Base-by-base conservation (phyloP, 306 rosid genomes). In the Mimosa bimucronata region DNA sequence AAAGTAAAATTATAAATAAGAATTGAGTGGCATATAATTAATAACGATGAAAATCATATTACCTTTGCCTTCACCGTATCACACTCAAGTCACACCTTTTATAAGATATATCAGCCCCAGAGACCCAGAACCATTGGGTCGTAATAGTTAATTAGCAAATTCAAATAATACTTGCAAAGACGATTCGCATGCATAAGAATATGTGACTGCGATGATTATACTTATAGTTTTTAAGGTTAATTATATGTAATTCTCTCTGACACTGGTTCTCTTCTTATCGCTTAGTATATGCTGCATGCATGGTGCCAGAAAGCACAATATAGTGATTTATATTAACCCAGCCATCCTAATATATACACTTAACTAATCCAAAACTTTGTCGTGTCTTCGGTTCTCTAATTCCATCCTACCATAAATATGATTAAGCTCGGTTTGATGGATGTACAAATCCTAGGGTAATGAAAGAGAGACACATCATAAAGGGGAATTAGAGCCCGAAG, bases 261-360 rank as follows among this genome's bases (percentile, higher is more conserved):
- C 31, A 3, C 66, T 1, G 66, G 67, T 25, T 60, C 66, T 3
- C 31, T 25, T 60, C 66, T 60, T 60, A 25, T 26, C 18, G 19
- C 66, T 53, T n/a, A 31, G 66, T 60, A 60, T 15, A 60, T 26
- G 66, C 66, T 13, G 67, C 38, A 28, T 61, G 38, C 67, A 61
- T 28, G 37, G 38, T 26, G 66, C 31, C 66, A 60, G 66, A 31
- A 60, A 61, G 37, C 23, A 29, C 26, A 7, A 9, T n/a, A n/a
- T 50, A 1, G 3, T 13, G 15, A 19, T 5, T 1, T 1, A 19
- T 7, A 50, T 9, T 1, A n/a, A 6, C 23, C 23, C 58, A 2
- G 23, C 58, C 25, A 6, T 0, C 25, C 58, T 21, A 21, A 7
- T 25, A 50, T 9, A 8, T 3, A 9, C 23, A 9, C 29, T 55